A percentile compares a stretch with the other conserved stretches of the same genome.
phyloP scores from a whole-genome alignment of 495 filamentous ascomycete genomes.

The Chaetomidium leptoderma region DNA sequence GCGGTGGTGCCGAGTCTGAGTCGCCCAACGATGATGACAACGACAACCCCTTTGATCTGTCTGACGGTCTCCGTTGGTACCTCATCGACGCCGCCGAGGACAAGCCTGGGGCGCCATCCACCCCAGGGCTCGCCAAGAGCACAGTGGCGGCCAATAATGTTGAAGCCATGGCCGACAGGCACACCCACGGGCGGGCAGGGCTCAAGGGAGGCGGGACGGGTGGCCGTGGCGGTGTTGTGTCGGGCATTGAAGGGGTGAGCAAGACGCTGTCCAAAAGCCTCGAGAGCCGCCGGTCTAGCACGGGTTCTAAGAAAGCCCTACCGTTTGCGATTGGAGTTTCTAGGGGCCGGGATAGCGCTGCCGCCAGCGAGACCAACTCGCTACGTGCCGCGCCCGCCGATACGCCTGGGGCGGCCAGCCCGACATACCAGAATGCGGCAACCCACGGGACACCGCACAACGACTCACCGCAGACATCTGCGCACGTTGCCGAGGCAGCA shows the following conservation, averaged over 20 bases:
- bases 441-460: constrained; percentile 1
- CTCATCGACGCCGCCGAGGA: constrained; percentile 90
- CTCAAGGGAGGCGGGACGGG: constrained; percentile 47
- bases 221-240: constrained; percentile 33
- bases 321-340: constrained; percentile 42
- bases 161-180: constrained; percentile 62
- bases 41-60: constrained; percentile 96
- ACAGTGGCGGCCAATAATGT: constrained; percentile 87
- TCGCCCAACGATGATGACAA: constrained; percentile 62
- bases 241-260: constrained; percentile 62
- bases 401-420: constrained; percentile 36
- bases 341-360: constrained; percentile 40
- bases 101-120: constrained; percentile 89
- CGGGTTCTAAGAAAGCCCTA: constrained; percentile 66
- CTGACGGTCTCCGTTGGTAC: constrained; percentile 94
- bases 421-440: constrained; percentile 28
- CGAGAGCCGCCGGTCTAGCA: constrained; percentile 84
- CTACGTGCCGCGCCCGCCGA: constrained; percentile 39
- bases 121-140: constrained; percentile 79
- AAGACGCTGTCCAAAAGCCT: constrained; percentile 80
- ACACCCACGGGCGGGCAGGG: constrained; percentile 48
- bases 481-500: constrained; percentile 1
- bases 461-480: constrained; percentile 5
- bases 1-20: constrained; percentile 34
- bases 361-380: constrained; percentile 50